phyloP scores from a whole-genome alignment of 75 land plant species.

The Pinus albicaulis region DNA sequence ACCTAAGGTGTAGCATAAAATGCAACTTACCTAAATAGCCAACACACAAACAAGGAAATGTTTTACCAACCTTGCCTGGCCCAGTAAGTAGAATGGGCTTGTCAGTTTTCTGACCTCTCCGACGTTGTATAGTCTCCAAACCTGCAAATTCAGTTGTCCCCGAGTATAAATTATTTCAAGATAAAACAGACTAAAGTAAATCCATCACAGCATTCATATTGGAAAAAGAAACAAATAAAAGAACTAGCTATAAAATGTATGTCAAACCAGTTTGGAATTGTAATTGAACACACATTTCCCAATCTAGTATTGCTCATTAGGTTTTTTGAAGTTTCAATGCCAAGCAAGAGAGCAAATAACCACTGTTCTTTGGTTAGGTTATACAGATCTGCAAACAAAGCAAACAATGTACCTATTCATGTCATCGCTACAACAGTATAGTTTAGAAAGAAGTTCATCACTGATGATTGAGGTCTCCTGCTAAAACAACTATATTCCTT shows the following conservation, averaged over 20 bases:
- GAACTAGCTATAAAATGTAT: background rate
- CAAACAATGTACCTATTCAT: background rate
- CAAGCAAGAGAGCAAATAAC: background rate
- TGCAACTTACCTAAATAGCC: background rate
- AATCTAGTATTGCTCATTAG: background rate
- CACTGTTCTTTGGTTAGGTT: background rate
- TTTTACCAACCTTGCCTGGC: slow-evolving; percentile 82
- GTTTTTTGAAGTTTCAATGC: background rate
- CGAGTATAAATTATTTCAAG: background rate
- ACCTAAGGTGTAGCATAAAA: background rate
- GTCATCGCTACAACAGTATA: background rate
- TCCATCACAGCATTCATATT: background rate
- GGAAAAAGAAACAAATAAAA: background rate
- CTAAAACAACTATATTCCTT: background rate
- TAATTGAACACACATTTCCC: too few relatives aligned
- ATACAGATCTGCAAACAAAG: background rate
- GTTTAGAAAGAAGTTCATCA: background rate
- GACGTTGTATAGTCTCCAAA: slow-evolving; percentile 74
- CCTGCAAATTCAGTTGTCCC: slow-evolving; percentile 39
- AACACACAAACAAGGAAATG: background rate
- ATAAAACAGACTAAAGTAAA: background rate
- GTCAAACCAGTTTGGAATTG: background rate
- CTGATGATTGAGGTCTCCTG: background rate
- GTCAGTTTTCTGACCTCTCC: slow-evolving; percentile 60
- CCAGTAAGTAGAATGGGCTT: slow-evolving; percentile 94